phyloP scores from a whole-genome alignment of 148 eudicot species.

The Fagopyrum tataricum region DNA sequence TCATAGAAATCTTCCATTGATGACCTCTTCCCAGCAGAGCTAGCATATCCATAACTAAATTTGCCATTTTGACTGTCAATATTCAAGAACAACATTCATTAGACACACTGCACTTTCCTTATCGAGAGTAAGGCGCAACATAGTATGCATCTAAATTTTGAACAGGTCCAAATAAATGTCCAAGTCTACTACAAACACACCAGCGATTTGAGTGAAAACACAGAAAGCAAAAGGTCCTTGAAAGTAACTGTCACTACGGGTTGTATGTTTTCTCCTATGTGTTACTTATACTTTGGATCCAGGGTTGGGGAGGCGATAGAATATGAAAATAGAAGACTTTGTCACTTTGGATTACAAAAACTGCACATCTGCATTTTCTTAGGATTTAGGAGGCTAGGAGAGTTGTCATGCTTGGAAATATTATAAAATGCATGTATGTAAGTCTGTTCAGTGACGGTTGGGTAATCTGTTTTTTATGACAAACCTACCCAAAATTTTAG shows the following conservation, averaged over 20 bases:
- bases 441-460: neutral
- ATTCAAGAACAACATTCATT: slow-evolving; percentile 13
- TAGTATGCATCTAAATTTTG: neutral
- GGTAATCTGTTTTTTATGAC: neutral
- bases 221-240: neutral
- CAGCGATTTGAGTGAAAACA: neutral
- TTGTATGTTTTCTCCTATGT: neutral
- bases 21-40: slow-evolving; percentile 91
- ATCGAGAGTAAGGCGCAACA: neutral
- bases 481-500: neutral
- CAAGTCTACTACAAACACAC: neutral
- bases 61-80: slow-evolving; percentile 70
- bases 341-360: neutral
- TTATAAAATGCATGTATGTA: neutral
- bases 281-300: neutral
- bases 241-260: too few relatives aligned
- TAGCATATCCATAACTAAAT: slow-evolving; percentile 94
- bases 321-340: neutral
- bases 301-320: neutral
- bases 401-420: neutral
- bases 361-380: neutral
- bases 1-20: slow-evolving; percentile 99
- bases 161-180: neutral
- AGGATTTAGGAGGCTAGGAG: neutral
- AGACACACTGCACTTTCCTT: slow-evolving; percentile 1